A percentile compares a stretch with the other conserved stretches of the same genome.
These are phyloP conservation scores for Cryptosporidium tyzzeri DNA, from an alignment of 169 alveolate genomes.

Conservation along the genomic window DNA sequence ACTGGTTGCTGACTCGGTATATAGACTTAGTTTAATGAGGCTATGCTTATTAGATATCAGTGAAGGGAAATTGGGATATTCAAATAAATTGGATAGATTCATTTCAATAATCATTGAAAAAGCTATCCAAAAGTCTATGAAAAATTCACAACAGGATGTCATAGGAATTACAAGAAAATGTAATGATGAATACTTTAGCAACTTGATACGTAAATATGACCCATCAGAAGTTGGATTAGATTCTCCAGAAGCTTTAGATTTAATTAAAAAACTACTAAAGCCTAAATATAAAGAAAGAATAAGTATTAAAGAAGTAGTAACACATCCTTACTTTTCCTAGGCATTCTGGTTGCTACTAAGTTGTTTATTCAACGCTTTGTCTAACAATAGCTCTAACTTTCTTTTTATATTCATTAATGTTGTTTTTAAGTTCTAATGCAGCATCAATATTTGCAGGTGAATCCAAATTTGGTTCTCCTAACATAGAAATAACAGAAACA, in stretches of 20 bases:
- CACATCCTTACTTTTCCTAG: constrained; percentile 61
- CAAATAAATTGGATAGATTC: constrained; percentile 8
- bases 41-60: constrained; percentile 20
- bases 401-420: constrained; percentile 87
- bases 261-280: constrained; percentile 20
- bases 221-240: constrained; percentile 49
- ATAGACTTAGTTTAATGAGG: constrained; percentile 70
- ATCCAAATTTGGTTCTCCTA: constrained; percentile 95
- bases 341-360: background rate
- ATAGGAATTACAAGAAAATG: constrained; percentile 39
- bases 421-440: constrained; percentile 89
- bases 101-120: constrained; percentile 9
- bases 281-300: constrained; percentile 63
- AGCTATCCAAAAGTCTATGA: constrained; percentile 1
- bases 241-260: constrained; percentile 7
- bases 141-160: constrained; percentile 22
- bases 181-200: background rate
- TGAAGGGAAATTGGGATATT: constrained; percentile 13
- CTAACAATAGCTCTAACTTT: constrained; percentile 89
- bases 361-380: constrained; percentile 60
- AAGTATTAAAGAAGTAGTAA: constrained; percentile 27
- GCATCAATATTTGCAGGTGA: constrained; percentile 98
- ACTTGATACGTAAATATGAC: constrained; percentile 45
- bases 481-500: constrained; percentile 95
- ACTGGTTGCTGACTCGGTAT: constrained; percentile 19